Percentiles rank a stretch among this genome's conserved stretches.
phyloP scores from a whole-genome alignment of 2,329 filamentous ascomycete genomes.

The Arthrinium puccinioides region DNA sequence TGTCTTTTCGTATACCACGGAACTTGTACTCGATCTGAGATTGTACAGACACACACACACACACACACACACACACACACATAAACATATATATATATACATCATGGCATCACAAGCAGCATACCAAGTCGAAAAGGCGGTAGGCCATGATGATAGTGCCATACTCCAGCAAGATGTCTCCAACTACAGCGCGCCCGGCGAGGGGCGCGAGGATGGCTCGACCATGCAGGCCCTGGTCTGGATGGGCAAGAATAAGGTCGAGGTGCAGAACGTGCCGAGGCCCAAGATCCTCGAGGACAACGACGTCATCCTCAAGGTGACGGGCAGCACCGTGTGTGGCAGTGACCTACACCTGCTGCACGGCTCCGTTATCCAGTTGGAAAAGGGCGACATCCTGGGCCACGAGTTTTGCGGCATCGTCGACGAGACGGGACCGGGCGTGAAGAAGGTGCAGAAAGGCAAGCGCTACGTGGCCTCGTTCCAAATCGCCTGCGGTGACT shows the following conservation, averaged over 20 bases:
- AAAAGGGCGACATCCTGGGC: constrained; percentile 61
- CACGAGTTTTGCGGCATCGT: constrained; percentile 53
- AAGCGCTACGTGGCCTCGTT: constrained; percentile 77
- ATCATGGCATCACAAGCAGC: constrained; percentile 62
- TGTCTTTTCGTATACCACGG: no score
- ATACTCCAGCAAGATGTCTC: constrained; percentile 62
- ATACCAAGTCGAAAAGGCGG: constrained; percentile 53
- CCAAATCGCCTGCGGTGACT: constrained; percentile 69
- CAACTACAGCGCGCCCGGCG: constrained; percentile 43
- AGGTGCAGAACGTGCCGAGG: constrained; percentile 60
- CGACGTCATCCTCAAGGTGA: constrained; percentile 78
- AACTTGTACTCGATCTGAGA: no score
- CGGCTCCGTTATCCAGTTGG: constrained; percentile 48
- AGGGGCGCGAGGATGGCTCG: constrained; percentile 33
- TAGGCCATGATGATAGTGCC: constrained; percentile 62
- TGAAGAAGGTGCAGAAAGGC: constrained; percentile 48
- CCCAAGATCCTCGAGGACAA: constrained; percentile 65
- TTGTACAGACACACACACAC: neutral
- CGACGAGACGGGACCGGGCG: constrained; percentile 45
- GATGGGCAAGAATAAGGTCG: constrained; percentile 74
- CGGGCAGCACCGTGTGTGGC: constrained; percentile 51
- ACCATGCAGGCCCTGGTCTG: constrained; percentile 77
- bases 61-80: neutral
- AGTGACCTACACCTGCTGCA: constrained; percentile 53
- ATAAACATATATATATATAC: no score